A percentile compares a stretch with the other conserved stretches of the same genome.
Evolutionary conservation across 345 rosid species (phyloP).

Genomic region (Citrus mangshanensis): DNA sequence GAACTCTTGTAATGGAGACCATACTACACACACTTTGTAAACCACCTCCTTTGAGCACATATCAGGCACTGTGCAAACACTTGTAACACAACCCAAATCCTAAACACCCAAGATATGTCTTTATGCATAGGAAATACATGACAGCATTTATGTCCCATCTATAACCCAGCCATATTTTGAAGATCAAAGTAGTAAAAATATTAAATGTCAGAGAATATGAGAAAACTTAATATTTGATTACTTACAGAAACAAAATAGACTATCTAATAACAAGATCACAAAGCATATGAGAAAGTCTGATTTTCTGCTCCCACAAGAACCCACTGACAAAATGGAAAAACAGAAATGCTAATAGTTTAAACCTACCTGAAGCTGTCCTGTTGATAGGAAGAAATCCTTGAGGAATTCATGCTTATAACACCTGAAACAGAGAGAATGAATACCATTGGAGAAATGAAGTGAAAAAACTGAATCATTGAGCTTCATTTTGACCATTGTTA

Average conservation of each 20-base stretch:
- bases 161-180: background rate
- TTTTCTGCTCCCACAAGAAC: background rate
- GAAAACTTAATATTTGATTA: background rate
- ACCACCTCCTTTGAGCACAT: too few species aligned
- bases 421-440: constrained; percentile 44
- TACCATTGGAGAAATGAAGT: background rate
- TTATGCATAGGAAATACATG: background rate
- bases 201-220: background rate
- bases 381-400: constrained; percentile 89
- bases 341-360: constrained; percentile 11
- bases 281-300: constrained; percentile 4
- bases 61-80: background rate
- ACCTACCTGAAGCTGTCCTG: constrained; percentile 91
- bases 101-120: background rate
- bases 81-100: background rate
- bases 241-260: background rate
- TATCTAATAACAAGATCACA: background rate
- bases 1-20: background rate
- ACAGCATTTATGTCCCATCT: background rate
- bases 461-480: background rate
- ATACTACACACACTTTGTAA: background rate
- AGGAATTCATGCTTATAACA: constrained; percentile 80
- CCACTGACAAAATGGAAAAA: constrained; percentile 8
- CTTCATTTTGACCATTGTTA: background rate
- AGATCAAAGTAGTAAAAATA: background rate